Evolutionary conservation across 2,329 filamentous ascomycete genomes (phyloP), one percentile per base, ranked within the genome.

Genomic region (Alternaria alternata): DNA sequence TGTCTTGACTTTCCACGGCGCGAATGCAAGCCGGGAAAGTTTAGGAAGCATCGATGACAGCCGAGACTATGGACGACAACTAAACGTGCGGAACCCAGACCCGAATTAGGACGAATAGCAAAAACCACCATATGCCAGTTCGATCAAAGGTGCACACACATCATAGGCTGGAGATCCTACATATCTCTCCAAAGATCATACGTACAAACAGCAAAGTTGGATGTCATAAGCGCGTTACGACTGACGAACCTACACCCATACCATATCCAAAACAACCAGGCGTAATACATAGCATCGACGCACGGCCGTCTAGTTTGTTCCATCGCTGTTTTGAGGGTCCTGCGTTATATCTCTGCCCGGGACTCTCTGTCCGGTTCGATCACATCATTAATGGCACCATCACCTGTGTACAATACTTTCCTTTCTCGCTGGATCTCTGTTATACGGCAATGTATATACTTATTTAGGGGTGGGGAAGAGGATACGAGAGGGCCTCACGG

Each of bases 41-140:
- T 73, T 84, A 43, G 79, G 76, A 44, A 83, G 81, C 55, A 75
- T 83, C 53, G 80, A 83, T 56, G 80, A 82, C 59, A 80, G 80
- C 56, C 76, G 76, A 39, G 82, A 84, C 59, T 84, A 83, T 61
- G 81, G 80, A 46, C 77, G 82, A 48, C 79, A 81, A 47, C 66
- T 82, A n/a, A 81, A 81, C 24, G 80, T 83, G 70, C 71, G 72
- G 26, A 78, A 78, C 53, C 76, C 76, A 8, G 76, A 78, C 61
- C 70, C 72, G 1, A 62, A 47, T 54, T 30, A 54, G 53, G 18
- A 58, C 39, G 20, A 24, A 41, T 3, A 20, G 20, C 14, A 18
- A 20, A 20, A 38, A 32, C 28, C 26, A 52, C 2, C 22, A 51
- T 36, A 18, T 51, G 26, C n/a, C 34, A 46, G 41, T 41, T 52